Evolutionary conservation across 305 asterid species (phyloP).

Genomic region (Coffea humblotiana): DNA sequence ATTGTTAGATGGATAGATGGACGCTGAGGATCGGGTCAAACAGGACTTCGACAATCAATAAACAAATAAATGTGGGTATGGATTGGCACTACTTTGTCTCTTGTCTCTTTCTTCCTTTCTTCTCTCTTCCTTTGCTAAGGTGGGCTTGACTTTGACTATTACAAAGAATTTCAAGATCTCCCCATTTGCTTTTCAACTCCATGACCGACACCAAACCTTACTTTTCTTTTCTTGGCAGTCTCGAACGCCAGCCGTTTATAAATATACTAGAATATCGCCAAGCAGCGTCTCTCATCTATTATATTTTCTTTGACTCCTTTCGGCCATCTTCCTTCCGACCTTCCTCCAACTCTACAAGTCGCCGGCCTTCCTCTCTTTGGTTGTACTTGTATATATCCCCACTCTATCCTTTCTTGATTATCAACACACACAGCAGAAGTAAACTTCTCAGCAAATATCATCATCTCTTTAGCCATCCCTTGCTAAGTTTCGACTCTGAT

Average conservation of each 20-base stretch:
- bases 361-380: background rate
- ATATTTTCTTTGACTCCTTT: background rate
- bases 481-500: background rate
- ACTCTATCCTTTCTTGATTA: constrained; percentile 11
- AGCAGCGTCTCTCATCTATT: background rate
- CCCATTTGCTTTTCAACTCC: constrained; percentile 14
- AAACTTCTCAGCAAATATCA: background rate
- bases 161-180: constrained; percentile 27
- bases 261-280: background rate
- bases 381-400: background rate
- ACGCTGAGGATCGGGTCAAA: constrained; percentile 9
- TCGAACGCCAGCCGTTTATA: background rate
- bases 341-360: constrained; percentile 32
- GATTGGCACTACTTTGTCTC: background rate
- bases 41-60: constrained; percentile 5
- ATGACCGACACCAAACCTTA: constrained; percentile 33
- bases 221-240: background rate
- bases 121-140: constrained; percentile 35
- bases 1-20: background rate
- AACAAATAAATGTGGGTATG: background rate
- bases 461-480: background rate
- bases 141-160: constrained; percentile 79
- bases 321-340: constrained; percentile 39
- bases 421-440: background rate
- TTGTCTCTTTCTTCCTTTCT: constrained; percentile 6